Conservation (phyloP, 805 yeast genomes). For the Wickerhamiella alocasiicola region DNA sequence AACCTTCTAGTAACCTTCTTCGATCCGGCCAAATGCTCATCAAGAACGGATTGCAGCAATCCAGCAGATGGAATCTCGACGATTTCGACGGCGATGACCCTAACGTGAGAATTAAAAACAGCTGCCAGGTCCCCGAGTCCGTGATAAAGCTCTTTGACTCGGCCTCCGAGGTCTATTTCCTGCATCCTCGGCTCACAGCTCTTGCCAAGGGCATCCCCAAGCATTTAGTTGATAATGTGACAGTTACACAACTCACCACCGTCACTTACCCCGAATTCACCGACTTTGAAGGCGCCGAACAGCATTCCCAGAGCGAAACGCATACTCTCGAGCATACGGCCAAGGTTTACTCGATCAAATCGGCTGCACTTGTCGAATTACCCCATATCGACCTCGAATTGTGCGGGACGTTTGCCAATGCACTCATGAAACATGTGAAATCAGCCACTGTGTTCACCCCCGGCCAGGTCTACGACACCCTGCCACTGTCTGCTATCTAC, state of each 20-base stretch:
- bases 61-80: slow-evolving; percentile 41
- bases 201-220: slow-evolving; percentile 1
- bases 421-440: not conserved
- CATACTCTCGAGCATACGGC: slow-evolving; percentile 1
- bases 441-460: not conserved
- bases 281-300: slow-evolving; percentile 8
- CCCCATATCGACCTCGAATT: slow-evolving; percentile 4
- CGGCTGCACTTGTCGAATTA: slow-evolving; percentile 1
- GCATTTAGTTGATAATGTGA: not conserved
- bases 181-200: slow-evolving; percentile 4
- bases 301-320: slow-evolving; percentile 1
- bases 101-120: slow-evolving; percentile 6
- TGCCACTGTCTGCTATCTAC: slow-evolving; percentile 1
- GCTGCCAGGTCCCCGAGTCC: slow-evolving; percentile 9
- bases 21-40: slow-evolving; percentile 19
- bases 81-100: slow-evolving; percentile 29
- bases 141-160: slow-evolving; percentile 14
- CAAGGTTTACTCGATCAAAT: slow-evolving; percentile 3
- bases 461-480: slow-evolving; percentile 4
- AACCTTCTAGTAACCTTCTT: too few species aligned
- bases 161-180: not conserved
- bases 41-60: slow-evolving; percentile 33
- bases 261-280: not conserved
- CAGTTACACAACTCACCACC: not conserved
- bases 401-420: slow-evolving; percentile 6